Evolutionary conservation across 2,329 filamentous ascomycete species (phyloP), one percentile per base, ranked within the genome.

Genomic region (Epichloe elymi): DNA sequence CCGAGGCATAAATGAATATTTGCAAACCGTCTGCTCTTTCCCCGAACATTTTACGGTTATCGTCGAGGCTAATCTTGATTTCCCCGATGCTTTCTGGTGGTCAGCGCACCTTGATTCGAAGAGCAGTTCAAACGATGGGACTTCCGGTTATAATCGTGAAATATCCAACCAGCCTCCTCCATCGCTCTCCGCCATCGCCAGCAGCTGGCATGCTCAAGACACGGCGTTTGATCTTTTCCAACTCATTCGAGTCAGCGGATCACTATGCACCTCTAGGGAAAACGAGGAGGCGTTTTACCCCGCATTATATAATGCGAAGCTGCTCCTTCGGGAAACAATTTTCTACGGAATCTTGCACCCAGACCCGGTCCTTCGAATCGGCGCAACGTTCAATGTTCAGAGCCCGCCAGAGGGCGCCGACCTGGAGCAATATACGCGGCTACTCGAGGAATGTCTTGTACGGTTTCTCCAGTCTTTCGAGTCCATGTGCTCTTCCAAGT

Each of bases 31-130:
- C 1, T 78, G 74, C 50, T 64, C 67, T 14, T 62, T 73, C 19
- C 61, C 66, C n/a, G 60, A 64, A n/a, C 63, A 67, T 12, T 64
- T 68, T 26, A 59, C 65, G 2, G 64, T 68, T n/a, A 61, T 70
- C 52, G 71, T 74, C 15, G 69, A 69, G 50, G 58, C 62, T 3
- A 68, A 72, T 49, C 59, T 77, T 3, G 77, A 80, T 57, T 79
- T 76, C 51, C 67, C 74, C 35, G 77, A 80, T 55, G 69, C 69
- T 2, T 80, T 80, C 57, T 80, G 77, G 77, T 77, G 74, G 73
- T 74, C 72, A 15, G 74, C 76, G 46, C 72, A 77, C 54, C 61
- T 75, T 23, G 70, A 62, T 42, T 53, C 61, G n/a, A 55, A 53
- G 40, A 58, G 59, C 44, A 58, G 58, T n/a, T 50, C 57, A 26